A percentile compares a stretch with the other conserved stretches of the same genome.
phyloP scores from a whole-genome alignment of 2,329 filamentous ascomycete species.

The Ambrosiella cleistominuta region DNA sequence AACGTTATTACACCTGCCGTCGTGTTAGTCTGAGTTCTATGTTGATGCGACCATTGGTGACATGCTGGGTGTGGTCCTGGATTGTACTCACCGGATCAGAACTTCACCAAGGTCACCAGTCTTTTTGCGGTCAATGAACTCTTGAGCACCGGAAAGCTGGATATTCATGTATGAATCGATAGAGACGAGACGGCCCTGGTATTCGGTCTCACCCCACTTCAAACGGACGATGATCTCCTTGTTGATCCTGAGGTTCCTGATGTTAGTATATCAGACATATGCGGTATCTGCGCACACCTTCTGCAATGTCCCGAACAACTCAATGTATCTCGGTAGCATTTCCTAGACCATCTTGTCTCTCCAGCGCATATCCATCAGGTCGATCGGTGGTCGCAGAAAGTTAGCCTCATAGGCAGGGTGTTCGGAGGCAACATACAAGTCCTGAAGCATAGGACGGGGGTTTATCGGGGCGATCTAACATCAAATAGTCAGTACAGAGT shows the following conservation, averaged over 20 bases:
- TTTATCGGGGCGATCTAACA: slow-evolving; percentile 72
- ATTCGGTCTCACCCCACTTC: slow-evolving; percentile 97
- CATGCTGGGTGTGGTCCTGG: neutral
- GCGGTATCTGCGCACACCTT: neutral
- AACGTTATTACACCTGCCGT: slow-evolving; percentile 78
- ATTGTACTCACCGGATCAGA: slow-evolving; percentile 54
- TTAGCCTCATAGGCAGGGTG: neutral
- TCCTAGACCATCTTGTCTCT: too few relatives aligned
- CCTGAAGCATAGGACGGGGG: slow-evolving; percentile 90
- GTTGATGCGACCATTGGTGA: neutral
- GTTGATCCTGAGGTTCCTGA: slow-evolving; percentile 45
- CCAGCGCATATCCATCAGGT: too few relatives aligned
- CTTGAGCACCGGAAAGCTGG: slow-evolving; percentile 76
- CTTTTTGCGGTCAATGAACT: slow-evolving; percentile 77
- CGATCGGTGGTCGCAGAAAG: neutral
- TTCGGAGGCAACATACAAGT: slow-evolving; percentile 43
- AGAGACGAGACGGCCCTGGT: slow-evolving; percentile 81
- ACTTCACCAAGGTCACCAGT: slow-evolving; percentile 78
- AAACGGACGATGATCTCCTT: slow-evolving; percentile 80
- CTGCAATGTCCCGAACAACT: neutral
- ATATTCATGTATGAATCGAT: slow-evolving; percentile 99
- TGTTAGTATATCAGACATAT: neutral
- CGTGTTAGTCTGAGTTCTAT: neutral
- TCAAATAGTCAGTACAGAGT: neutral
- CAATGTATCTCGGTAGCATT: too few relatives aligned